A percentile compares a stretch with the other conserved stretches of the same genome.
phyloP scores from a whole-genome alignment of 805 yeast genomes.

The Candida corydali region DNA sequence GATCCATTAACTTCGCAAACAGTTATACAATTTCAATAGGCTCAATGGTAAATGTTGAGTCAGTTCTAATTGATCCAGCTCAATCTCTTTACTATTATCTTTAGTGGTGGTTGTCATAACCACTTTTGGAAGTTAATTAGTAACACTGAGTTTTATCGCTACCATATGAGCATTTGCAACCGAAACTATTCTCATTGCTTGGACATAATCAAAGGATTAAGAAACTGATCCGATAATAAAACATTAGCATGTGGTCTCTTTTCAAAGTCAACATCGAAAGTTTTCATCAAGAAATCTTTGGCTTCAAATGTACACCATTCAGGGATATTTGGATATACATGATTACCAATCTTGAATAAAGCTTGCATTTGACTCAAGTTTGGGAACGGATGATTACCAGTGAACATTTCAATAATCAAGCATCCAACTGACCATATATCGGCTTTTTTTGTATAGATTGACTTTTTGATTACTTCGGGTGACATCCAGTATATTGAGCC shows the following conservation, averaged over 20 bases:
- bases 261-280: conserved; percentile 73
- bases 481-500: conserved; percentile 99
- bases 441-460: conserved; percentile 85
- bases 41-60: too few relatives aligned
- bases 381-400: conserved; percentile 96
- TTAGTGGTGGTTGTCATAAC: too few relatives aligned
- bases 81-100: too few relatives aligned
- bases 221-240: conserved; percentile 61
- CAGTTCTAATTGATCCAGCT: too few relatives aligned
- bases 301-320: conserved; percentile 66
- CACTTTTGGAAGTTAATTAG: too few relatives aligned
- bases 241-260: conserved; percentile 73
- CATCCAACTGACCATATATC: conserved; percentile 99
- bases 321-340: conserved; percentile 77
- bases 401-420: conserved; percentile 87
- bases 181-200: conserved; percentile 14
- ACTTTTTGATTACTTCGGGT: conserved; percentile 95
- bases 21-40: too few relatives aligned
- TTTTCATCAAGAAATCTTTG: conserved; percentile 54
- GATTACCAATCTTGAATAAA: conserved; percentile 87
- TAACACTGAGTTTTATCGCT: too few relatives aligned
- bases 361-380: conserved; percentile 96
- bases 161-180: background rate
- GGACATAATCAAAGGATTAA: conserved; percentile 45
- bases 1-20: too few relatives aligned